Conservation (phyloP, 2,329 filamentous ascomycete genomes). For the Rutstroemia sydowiana region DNA sequence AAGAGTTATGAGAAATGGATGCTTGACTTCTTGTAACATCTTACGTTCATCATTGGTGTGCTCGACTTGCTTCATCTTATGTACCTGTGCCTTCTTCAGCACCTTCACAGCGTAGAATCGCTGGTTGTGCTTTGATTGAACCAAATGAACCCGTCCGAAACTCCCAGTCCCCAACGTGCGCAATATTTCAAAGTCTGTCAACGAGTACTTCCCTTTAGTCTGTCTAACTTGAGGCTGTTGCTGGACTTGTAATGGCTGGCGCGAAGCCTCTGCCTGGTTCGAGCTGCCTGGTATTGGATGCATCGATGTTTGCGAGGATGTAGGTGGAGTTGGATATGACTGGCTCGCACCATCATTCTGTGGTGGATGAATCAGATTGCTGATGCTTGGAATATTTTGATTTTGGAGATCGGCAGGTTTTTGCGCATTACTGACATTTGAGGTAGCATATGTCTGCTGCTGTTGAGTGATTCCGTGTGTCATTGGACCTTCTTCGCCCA, state of each 20-base stretch:
- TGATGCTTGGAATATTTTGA: constrained; percentile 73
- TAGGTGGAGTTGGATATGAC: constrained; percentile 23
- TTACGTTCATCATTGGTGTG: constrained; percentile 96
- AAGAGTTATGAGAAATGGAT: constrained; percentile 93
- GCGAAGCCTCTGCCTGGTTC: constrained; percentile 3
- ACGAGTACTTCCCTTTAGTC: constrained; percentile 95
- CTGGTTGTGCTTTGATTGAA: constrained; percentile 97
- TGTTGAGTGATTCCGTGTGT: constrained; percentile 28
- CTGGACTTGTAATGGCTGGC: constrained; percentile 11
- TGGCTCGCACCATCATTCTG: constrained; percentile 41
- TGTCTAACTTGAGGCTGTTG: constrained; percentile 43
- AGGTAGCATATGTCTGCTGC: constrained; percentile 27
- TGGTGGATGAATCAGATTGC: constrained; percentile 69
- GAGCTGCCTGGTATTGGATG: constrained; percentile 5
- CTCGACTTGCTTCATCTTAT: constrained; percentile 99
- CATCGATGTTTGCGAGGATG: constrained; percentile 2
- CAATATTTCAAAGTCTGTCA: constrained; percentile 82
- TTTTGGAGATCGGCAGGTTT: constrained; percentile 20
- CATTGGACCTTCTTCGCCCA: constrained; percentile 28
- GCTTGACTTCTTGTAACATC: constrained; percentile 95
- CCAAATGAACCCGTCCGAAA: constrained; percentile 92
- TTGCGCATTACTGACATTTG: constrained; percentile 20
- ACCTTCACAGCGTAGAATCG: constrained; percentile 98
- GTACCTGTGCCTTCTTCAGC: constrained; percentile 94
- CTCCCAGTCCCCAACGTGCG: constrained; percentile 92